Evolutionary conservation across 345 rosid genomes (phyloP).

Genomic region (Toxicodendron radicans): DNA sequence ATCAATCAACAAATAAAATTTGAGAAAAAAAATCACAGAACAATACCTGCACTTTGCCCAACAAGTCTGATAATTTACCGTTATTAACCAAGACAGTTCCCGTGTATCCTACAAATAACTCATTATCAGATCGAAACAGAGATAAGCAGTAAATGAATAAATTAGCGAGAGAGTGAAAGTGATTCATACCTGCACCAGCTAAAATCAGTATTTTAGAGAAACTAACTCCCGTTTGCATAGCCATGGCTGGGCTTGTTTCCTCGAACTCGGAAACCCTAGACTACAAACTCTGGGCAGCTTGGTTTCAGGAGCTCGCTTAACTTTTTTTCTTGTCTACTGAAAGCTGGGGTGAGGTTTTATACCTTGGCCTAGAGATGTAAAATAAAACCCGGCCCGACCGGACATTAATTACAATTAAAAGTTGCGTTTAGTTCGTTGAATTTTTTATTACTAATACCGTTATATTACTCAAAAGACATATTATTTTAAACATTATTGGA

Average conservation of each 20-base stretch:
- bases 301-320: neutral
- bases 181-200: conserved; percentile 70
- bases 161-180: neutral
- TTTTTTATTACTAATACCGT: too few relatives aligned
- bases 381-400: too few relatives aligned
- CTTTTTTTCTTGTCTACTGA: neutral
- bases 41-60: conserved; percentile 79
- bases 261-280: neutral
- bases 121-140: conserved; percentile 10
- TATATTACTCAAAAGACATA: too few relatives aligned
- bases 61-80: conserved; percentile 74
- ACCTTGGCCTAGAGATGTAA: too few relatives aligned
- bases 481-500: too few relatives aligned
- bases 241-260: conserved; percentile 40
- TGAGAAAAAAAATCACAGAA: neutral
- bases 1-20: neutral
- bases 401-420: too few relatives aligned
- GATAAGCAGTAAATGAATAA: neutral
- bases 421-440: too few relatives aligned
- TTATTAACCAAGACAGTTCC: conserved; percentile 71
- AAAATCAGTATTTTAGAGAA: conserved; percentile 66
- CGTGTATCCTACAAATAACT: conserved; percentile 58
- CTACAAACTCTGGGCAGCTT: neutral
- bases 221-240: conserved; percentile 78
- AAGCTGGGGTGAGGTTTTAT: too few relatives aligned